These are phyloP conservation scores for Tympanopsis confertula DNA, from an alignment of 2,329 filamentous ascomycete species.

Conservation along the genomic window DNA sequence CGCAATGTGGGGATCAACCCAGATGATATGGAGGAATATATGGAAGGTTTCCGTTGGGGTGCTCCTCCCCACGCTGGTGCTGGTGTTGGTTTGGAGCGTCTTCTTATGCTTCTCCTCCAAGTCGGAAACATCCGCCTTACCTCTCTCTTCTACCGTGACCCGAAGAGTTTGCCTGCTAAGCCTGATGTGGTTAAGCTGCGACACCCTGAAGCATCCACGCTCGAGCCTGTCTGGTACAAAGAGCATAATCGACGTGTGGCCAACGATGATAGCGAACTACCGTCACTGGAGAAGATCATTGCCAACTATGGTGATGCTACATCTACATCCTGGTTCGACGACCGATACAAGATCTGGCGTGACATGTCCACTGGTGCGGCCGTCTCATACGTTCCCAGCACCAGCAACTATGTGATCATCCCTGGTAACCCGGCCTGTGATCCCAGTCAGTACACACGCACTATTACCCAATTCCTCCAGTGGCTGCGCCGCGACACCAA, in stretches of 20 bases:
- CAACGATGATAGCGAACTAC: constrained; percentile 42
- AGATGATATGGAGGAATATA: constrained; percentile 78
- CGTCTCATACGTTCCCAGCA: constrained; percentile 68
- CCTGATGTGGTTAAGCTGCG: constrained; percentile 54
- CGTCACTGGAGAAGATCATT: constrained; percentile 74
- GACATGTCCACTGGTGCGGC: constrained; percentile 70
- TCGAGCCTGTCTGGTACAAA: constrained; percentile 51
- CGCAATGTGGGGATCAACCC: constrained; percentile 63
- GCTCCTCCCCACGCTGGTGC: constrained; percentile 82
- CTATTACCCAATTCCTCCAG: constrained; percentile 64
- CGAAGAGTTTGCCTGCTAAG: constrained; percentile 69
- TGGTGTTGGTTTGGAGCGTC: constrained; percentile 79
- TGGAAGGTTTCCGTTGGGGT: constrained; percentile 78
- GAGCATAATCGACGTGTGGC: constrained; percentile 24
- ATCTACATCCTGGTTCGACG: constrained; percentile 87
- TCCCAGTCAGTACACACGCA: constrained; percentile 59
- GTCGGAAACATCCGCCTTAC: constrained; percentile 83
- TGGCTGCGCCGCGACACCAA: constrained; percentile 58
- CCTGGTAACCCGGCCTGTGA: constrained; percentile 84
- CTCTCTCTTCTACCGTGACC: constrained; percentile 77
- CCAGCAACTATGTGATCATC: constrained; percentile 66
- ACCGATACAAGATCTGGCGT: constrained; percentile 78
- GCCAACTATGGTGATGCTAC: constrained; percentile 92
- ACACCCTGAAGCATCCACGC: constrained; percentile 78
- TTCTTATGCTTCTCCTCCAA: constrained; percentile 75